Evolutionary conservation across 441 rosid genomes (phyloP).

Genomic region (Cnidoscolus chayamansa): DNA sequence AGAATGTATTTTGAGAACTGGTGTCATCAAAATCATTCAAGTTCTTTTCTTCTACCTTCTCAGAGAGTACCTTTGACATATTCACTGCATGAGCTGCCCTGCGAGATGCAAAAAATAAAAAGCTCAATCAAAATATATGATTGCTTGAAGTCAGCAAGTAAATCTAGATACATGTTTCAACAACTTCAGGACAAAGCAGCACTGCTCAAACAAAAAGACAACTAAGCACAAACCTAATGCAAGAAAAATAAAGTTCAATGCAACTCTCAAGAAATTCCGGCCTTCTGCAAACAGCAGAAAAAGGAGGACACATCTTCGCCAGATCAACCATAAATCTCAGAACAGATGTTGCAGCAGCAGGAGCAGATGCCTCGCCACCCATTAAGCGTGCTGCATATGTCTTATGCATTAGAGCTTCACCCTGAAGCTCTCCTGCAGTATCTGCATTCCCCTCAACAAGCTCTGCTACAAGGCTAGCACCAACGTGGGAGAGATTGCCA

Average conservation of each 20-base stretch:
- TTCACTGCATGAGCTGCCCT: conserved; percentile 94
- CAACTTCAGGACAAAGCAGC: background rate
- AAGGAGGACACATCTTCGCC: conserved; percentile 96
- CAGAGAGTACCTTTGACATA: conserved; percentile 83
- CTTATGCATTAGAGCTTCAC: conserved; percentile 99
- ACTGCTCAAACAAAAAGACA: conserved; percentile 14
- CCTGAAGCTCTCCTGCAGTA: conserved; percentile 98
- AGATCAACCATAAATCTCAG: conserved; percentile 99
- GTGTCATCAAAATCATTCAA: conserved; percentile 74
- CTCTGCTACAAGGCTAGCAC: conserved; percentile 90
- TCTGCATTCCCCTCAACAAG: conserved; percentile 90
- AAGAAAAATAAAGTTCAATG: conserved; percentile 93
- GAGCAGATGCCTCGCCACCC: conserved; percentile 99
- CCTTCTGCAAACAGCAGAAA: conserved; percentile 93
- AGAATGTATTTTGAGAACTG: conserved; percentile 79
- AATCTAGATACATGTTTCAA: background rate
- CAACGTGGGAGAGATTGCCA: conserved; percentile 87
- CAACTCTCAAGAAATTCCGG: conserved; percentile 93
- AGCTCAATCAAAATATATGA: background rate
- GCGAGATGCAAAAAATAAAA: conserved; percentile 24
- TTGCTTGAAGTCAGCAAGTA: background rate
- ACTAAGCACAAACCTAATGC: conserved; percentile 74
- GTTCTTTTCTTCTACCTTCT: conserved; percentile 75
- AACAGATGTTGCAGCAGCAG: conserved; percentile 98
- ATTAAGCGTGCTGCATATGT: conserved; percentile 99